Evolutionary conservation across 306 rosid species (phyloP), one percentile per base, ranked within the genome.

Genomic region (Quillaja saponaria): DNA sequence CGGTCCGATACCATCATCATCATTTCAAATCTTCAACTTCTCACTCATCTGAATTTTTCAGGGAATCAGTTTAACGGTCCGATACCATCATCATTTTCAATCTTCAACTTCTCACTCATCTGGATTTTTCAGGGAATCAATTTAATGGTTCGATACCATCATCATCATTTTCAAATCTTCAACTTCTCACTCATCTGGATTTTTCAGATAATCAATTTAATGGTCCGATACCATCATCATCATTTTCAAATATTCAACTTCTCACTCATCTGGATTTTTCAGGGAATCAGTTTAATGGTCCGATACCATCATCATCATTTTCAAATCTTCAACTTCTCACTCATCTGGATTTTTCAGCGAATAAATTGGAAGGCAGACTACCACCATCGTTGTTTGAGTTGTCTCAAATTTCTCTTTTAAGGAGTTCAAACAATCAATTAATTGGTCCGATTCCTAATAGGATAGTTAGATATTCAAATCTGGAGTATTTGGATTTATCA

Each of bases 401-500:
- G 51, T 40, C 61, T 39, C 49, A 53, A 2, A 73, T 76, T 55
- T 39, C 14, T 14, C 0, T 0, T 3, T 13, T 68, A 8, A 16
- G n/a, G 55, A 4, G n/a, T 16, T 55, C 0, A n/a, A 0, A 0
- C 7, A 67, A 75, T 13, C 18, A 40, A 0, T 16, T 58, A 35
- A 58, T 51, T 2, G 76, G 82, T 8, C 38, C 20, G 0, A 34
- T 59, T 70, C 81, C 74, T 34, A 4, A 52, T 9, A 31, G 28
- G 16, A n/a, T 15, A 9, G 20, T 4, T 1, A 8, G 25, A 10
- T 21, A n/a, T 55, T 13, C 61, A 21, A 55, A 59, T 16, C 25
- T 73, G 37, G 0, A 0, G 0, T 0, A 0, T 17, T n/a, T 5
- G 0, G 0, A 0, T n/a, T 48, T 78, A 7, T 0, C 3, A 0